Conservation (phyloP, 768 basidiomycete genomes). For the Pleurotus djamor region DNA sequence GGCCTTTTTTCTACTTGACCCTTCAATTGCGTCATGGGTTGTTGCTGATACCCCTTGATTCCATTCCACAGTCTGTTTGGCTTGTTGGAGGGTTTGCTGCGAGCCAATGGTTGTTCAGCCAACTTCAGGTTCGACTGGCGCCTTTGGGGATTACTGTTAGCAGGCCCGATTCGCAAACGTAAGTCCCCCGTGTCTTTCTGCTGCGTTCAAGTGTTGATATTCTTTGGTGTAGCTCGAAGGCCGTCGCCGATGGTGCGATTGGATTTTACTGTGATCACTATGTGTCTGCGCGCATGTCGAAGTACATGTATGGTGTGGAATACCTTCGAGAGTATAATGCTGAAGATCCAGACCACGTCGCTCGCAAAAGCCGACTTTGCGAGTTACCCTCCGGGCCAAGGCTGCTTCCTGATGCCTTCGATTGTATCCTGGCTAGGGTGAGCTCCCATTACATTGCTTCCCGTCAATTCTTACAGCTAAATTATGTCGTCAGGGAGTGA, state of each 20-base stretch:
- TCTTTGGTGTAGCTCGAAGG: constrained; percentile 61
- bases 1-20: neutral
- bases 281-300: constrained; percentile 78
- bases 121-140: constrained; percentile 67
- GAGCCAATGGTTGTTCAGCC: constrained; percentile 76
- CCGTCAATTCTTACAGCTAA: neutral
- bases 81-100: constrained; percentile 84
- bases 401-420: constrained; percentile 80
- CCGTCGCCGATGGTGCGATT: constrained; percentile 81
- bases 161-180: constrained; percentile 81
- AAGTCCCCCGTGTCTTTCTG: constrained; percentile 17
- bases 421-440: constrained; percentile 73
- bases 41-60: neutral
- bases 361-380: constrained; percentile 62
- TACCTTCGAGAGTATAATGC: constrained; percentile 68
- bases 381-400: constrained; percentile 77
- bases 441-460: constrained; percentile 16
- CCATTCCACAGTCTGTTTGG: constrained; percentile 62
- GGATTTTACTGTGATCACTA: constrained; percentile 86
- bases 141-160: constrained; percentile 60
- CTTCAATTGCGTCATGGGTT: neutral
- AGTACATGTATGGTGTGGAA: constrained; percentile 82
- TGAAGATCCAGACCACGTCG: constrained; percentile 62
- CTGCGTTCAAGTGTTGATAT: neutral
- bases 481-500: constrained; percentile 48